Evolutionary conservation across 164 flowering plant genomes (phyloP).

Genomic region (Aristolochia californica): DNA sequence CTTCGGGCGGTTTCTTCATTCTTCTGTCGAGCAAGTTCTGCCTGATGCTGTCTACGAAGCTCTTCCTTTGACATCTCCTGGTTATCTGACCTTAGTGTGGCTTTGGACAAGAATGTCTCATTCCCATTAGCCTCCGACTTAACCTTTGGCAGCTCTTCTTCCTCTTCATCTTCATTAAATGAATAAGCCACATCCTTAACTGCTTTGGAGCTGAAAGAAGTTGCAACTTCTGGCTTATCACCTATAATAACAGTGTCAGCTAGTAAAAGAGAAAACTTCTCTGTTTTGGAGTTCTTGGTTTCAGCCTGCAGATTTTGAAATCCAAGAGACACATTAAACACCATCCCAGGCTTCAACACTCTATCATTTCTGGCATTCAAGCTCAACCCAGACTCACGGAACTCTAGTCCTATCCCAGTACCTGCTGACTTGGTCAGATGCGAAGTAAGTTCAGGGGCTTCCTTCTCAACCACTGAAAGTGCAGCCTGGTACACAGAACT

Average conservation of each 20-base stretch:
- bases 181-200: constrained; percentile 70
- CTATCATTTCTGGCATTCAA: constrained; percentile 61
- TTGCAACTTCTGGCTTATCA: constrained; percentile 40
- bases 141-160: constrained; percentile 31
- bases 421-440: constrained; percentile 64
- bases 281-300: constrained; percentile 34
- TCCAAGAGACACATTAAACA: constrained; percentile 69
- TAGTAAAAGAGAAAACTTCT: constrained; percentile 43
- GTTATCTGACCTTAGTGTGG: constrained; percentile 60
- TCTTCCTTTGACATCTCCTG: constrained; percentile 72
- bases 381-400: constrained; percentile 60
- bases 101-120: constrained; percentile 29
- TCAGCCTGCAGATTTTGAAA: constrained; percentile 51
- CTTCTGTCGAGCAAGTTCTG: constrained; percentile 75
- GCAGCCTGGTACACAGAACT: constrained; percentile 52
- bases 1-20: constrained; percentile 80
- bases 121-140: constrained; percentile 22
- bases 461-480: constrained; percentile 44
- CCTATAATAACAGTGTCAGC: constrained; percentile 64
- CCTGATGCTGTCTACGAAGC: constrained; percentile 69
- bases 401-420: constrained; percentile 76
- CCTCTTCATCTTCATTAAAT: constrained; percentile 54
- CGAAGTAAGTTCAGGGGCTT: constrained; percentile 51
- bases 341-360: constrained; percentile 52
- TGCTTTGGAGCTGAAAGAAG: constrained; percentile 44